Base-by-base conservation (phyloP, 306 rosid genomes). In the Astragalus glycyphyllos region DNA sequence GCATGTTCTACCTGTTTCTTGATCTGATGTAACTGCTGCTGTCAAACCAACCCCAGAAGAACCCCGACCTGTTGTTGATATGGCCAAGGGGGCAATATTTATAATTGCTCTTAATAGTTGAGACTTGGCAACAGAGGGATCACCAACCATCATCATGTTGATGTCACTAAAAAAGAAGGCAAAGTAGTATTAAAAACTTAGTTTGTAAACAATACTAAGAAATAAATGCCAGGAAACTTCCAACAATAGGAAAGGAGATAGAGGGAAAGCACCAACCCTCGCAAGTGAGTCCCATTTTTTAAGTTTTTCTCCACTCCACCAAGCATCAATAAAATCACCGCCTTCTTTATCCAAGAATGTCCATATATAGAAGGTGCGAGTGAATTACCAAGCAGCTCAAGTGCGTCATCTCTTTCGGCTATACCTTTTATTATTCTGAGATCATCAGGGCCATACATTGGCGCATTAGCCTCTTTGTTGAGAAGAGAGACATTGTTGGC, bases 141-240 rank as follows among this genome's bases (percentile, higher is more conserved):
- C 97, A 35, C 99, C 99, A 69, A 94, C 99, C 99, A 94, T 94
- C 99, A 94, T 94, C 99, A 94, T 94, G 86, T 94, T 94, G 57
- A 95, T 89, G 86, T 95, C 99, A 64, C 99, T 95, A 29, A 71
- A 83, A 62, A 70, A 70, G 71, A 81, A 38, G 69, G 61, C 32
- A 68, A 11, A 14, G 29, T n/a, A 40, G 63, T 38, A 29, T 78
- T 59, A 49, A 16, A 40, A 68, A 54, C 71, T 61, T 26, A 34
- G 20, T 4, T 13, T 3, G 14, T 17, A 34, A 72, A 50, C 67
- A 74, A 62, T 65, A 59, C 40, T 35, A 40, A 45, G 55, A 58
- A 45, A 61, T 5, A n/a, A 64, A 53, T 35, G 61, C 44, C 26
- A 69, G 17, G 13, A 29, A 75, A 20, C 80, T 48, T 35, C 50